phyloP scores from a whole-genome alignment of 257 asterid genomes.

The Salvia hispanica region DNA sequence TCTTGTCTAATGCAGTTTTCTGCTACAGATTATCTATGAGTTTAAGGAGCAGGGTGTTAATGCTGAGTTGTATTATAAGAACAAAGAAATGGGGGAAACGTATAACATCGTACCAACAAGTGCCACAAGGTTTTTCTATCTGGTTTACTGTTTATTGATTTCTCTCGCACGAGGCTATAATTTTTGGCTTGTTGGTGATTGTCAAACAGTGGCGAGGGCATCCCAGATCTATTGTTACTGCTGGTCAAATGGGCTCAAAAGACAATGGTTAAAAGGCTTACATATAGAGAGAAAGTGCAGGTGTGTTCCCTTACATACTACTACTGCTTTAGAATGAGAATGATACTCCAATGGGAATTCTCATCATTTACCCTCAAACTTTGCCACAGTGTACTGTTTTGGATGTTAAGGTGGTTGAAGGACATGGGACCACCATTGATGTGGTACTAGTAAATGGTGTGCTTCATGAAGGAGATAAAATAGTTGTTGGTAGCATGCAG shows the following conservation, averaged over 20 bases:
- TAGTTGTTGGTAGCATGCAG: slow-evolving; percentile 97
- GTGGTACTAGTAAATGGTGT: slow-evolving; percentile 95
- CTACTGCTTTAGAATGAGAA: slow-evolving; percentile 22
- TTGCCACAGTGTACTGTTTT: slow-evolving; percentile 93
- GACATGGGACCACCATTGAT: slow-evolving; percentile 97
- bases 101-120: slow-evolving; percentile 39
- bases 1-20: neutral
- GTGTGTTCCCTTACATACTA: slow-evolving; percentile 42
- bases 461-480: slow-evolving; percentile 96
- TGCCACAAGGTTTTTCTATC: slow-evolving; percentile 73
- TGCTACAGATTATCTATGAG: slow-evolving; percentile 56
- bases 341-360: slow-evolving; percentile 13
- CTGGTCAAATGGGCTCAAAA: slow-evolving; percentile 91
- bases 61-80: slow-evolving; percentile 84
- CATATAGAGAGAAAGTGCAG: slow-evolving; percentile 82
- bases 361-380: slow-evolving; percentile 30
- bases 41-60: slow-evolving; percentile 94
- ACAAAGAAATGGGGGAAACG: slow-evolving; percentile 67
- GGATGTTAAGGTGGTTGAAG: slow-evolving; percentile 98
- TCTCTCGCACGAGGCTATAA: slow-evolving; percentile 9
- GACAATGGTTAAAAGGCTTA: slow-evolving; percentile 80
- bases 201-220: slow-evolving; percentile 84
- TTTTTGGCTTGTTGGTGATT: slow-evolving; percentile 25
- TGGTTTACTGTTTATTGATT: slow-evolving; percentile 17
- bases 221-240: slow-evolving; percentile 78